Base-by-base conservation (phyloP, 352 stramenopile genomes). In the Phytophthora fragariae region DNA sequence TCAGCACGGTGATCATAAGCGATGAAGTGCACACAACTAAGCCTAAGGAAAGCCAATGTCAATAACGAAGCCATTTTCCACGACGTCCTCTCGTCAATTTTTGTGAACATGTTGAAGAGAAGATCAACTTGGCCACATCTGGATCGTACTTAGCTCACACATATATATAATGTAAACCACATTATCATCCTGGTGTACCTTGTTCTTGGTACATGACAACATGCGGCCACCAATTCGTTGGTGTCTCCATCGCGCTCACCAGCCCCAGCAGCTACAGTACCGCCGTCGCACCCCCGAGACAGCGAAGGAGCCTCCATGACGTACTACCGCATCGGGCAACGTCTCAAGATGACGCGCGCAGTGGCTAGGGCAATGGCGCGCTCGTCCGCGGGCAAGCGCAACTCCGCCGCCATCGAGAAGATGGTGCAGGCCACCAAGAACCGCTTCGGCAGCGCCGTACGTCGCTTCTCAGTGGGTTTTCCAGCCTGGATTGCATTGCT, bases 261-360 rank as follows among this genome's bases (percentile, higher is more conserved):
- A n/a, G 59, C 58, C 46, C 35, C 47, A 76, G 49, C 62, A 67
- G 35, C 62, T 65, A 65, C 53, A 24, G 44, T n/a, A 50, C 15
- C 19, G 7, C 33, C 33, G 59, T 21, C 5, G 31, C 47, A 57
- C 39, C 53, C 33, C 39, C 59, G 11, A 68, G 17, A 39, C 52
- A 76, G 57, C 37, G 37, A 46, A 46, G 37, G 58, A 62, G 14
- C n/a, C 21, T 11, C 11, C 73, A 93, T 93, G 86, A 75, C 86
- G 73, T 93, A 89, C 80, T 93, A 90, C 80, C 84, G 84, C 46
- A 73, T 88, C 57, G 84, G 82, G 11, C 77, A 84, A 72, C 81
- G 83, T 21, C 72, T 93, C 72, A 85, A 81, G 57, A 88, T 90
- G 73, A 91, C 86, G 68, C 86, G 86, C 37, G 84, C 83, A 21